Evolutionary conservation across 306 rosid species (phyloP), one percentile per base, ranked within the genome.

Genomic region (Fragaria vesca): DNA sequence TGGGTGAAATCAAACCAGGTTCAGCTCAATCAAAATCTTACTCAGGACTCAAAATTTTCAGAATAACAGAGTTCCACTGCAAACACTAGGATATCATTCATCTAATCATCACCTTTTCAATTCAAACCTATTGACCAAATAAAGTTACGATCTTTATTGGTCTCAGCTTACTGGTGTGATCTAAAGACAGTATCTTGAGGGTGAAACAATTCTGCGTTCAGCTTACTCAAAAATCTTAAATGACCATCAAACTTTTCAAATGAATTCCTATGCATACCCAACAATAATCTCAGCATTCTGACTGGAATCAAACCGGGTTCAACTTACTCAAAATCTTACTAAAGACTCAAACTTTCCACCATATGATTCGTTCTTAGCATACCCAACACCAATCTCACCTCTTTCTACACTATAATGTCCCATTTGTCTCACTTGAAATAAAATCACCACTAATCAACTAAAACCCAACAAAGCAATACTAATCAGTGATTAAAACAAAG

Each of bases 21-120:
- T 11, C 18, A 24, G 34, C 63, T 55, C 24, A 57, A 15, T 58
- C 30, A 24, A 3, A 42, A 58, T 43, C 12, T 58, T 58, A 58
- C 34, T 58, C 9, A 58, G 8, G 32, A 57, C 12, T 55, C 12
- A 57, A 57, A 58, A 58, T 0, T 24, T 43, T 12, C 48, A 54
- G 2, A 76, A 57, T 40, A 50, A 7, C 38, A 66, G 57, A 55
- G 12, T 54, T 21, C 75, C 58, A 30, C 40, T 24, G 20, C 32
- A 54, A 84, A 75, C 54, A 43, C 43, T 75, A 26, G 17, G 30
- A 20, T 13, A 62, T 18, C 52, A 58, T 32, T 40, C 40, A 43
- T 52, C 12, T 0, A 73, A 21, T 62, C 18, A 6, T 43, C 55
- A 21, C 40, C 6, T 55, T 60, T 21, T 26, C 76, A 5, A 72